phyloP scores from a whole-genome alignment of 768 basidiomycete species.

The Udeniomyces megalosporus region DNA sequence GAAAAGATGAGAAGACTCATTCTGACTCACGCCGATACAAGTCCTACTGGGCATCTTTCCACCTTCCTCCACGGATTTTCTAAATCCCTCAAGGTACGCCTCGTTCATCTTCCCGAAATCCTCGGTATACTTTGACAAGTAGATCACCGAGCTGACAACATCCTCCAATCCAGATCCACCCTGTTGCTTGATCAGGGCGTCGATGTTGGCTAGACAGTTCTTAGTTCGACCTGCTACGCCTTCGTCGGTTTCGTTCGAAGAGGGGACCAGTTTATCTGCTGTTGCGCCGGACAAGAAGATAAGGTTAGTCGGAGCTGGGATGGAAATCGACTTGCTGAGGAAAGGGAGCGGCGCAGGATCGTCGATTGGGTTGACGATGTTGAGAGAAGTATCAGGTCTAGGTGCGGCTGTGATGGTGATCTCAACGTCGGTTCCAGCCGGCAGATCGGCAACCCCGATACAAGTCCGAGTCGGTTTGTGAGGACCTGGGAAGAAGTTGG shows the following conservation, averaged over 20 bases:
- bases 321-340: too few relatives aligned
- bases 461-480: constrained; percentile 11
- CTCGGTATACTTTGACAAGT: constrained; percentile 9
- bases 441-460: constrained; percentile 8
- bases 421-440: constrained; percentile 8
- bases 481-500: background rate
- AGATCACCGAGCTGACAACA: constrained; percentile 7
- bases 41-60: background rate
- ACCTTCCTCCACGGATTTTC: background rate
- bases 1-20: too few relatives aligned
- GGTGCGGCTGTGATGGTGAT: background rate
- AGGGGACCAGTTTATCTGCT: background rate
- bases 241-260: background rate
- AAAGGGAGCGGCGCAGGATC: too few relatives aligned
- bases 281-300: too few relatives aligned
- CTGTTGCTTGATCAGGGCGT: constrained; percentile 2
- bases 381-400: too few relatives aligned
- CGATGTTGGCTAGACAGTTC: constrained; percentile 1
- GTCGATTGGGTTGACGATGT: too few relatives aligned
- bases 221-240: constrained; percentile 9
- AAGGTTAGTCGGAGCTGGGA: too few relatives aligned
- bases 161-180: constrained; percentile 4
- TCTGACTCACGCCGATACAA: constrained; percentile 6
- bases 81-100: constrained; percentile 8
- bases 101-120: constrained; percentile 6